Evolutionary conservation across 305 asterid species (phyloP), one percentile per base, ranked within the genome.

Genomic region (Fraxinus albicans): DNA sequence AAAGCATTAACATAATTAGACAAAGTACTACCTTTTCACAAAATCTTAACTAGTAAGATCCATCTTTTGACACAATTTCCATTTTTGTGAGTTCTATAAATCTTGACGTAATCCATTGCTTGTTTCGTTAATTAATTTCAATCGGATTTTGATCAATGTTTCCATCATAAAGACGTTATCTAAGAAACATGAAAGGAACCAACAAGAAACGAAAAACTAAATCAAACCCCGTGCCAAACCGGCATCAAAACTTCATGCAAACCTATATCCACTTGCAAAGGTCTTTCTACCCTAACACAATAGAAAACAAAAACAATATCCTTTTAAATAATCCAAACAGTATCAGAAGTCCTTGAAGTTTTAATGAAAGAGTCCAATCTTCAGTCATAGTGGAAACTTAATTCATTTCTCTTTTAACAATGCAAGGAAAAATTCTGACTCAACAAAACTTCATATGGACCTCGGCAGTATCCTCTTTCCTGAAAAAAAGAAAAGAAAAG

Each of bases 151-250:
- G 5, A 13, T 13, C 38, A 9, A n/a, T 2, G 23, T 2, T 47
- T 33, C 35, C 81, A 10, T 19, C 36, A 0, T 12, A 78, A 36
- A 21, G 65, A 27, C 19, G 33, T 29, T 58, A 12, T 36, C 33
- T 25, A 58, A 67, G 40, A 35, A 13, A 36, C 75, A 21, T 29
- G 36, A 36, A 74, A 80, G 63, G 74, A 2, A 1, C 53, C 10
- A 8, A 47, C 19, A 80, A 86, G 72, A 76, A 82, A 31, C 2
- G 78, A 50, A 21, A 67, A 84, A 86, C 70, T 21, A 75, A 80
- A 83, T 69, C 70, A 40, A 15, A 78, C 42, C 77, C 77, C 6
- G 13, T 50, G 6, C 34, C 67, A 69, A 40, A 44, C 29, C 78
- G 50, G 75, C 67, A 70, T 38, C 21, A 77, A 78, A 84, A 55